Evolutionary conservation across 345 rosid genomes (phyloP), one percentile per base, ranked within the genome.

Genomic region (Erucastrum elatum): DNA sequence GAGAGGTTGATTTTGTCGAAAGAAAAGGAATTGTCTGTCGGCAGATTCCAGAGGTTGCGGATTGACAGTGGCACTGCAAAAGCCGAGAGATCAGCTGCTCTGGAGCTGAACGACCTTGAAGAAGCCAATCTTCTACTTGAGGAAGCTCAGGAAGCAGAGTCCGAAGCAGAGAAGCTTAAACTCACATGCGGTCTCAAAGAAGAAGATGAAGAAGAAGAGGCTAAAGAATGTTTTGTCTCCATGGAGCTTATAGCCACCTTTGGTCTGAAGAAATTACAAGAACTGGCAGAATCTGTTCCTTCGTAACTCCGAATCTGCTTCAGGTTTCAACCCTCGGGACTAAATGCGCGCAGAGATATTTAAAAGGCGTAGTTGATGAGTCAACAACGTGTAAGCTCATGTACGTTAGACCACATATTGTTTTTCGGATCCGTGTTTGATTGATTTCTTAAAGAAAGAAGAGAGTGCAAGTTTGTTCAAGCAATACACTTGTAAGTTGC

Each of bases 81-180:
- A 75, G 95, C 96, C 0, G 96, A 91, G 82, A 90, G 95, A 69
- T 86, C 83, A 63, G 92, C 97, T 79, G 93, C 93, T 84, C 64
- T 89, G 68, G 96, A 91, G 82, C 81, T 89, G 72, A 88, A 86
- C 8, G 90, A 94, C 76, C 73, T 75, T 3, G 92, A 91, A 82
- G 98, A 91, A 84, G 96, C 98, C 34, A 83, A 82, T 72, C 90
- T 90, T 80, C 84, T 91, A 59, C 86, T 86, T 71, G 85, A 83
- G 25, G 98, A 94, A 78, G 91, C 94, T 69, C 85, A 91, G 70
- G 94, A 89, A 64, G 94, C 97, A 16, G 86, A 81, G 74, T 84
- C 86, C 6, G 97, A 94, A 77, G 97, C 94, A 37, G 81, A 85
- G 70, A 87, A 85, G 73, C 92, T 89, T 63, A 82, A 84, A 77